Conservation (phyloP, 192 early-diverging fungal species). For the Coemansia sp. region DNA sequence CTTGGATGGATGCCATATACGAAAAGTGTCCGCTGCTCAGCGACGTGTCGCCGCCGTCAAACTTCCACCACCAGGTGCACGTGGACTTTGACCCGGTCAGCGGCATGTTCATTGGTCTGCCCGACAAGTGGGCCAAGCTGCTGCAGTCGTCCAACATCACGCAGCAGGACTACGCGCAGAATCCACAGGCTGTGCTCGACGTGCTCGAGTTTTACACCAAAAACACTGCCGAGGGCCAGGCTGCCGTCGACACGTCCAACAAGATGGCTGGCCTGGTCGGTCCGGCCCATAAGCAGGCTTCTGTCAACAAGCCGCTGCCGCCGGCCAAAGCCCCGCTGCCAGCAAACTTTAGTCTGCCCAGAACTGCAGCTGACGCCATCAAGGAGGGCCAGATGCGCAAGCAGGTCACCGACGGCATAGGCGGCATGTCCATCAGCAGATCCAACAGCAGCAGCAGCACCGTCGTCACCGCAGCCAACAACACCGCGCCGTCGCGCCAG, state of each 20-base stretch:
- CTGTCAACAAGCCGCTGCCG: conserved; percentile 46
- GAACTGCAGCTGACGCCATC: conserved; percentile 47
- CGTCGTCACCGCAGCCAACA: conserved; percentile 14
- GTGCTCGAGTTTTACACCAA: conserved; percentile 98
- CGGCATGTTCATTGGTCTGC: conserved; percentile 75
- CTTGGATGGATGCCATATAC: conserved; percentile 99
- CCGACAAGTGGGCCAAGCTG: conserved; percentile 92
- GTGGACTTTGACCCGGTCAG: conserved; percentile 60
- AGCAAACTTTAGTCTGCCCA: conserved; percentile 43
- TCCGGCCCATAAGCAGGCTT: not conserved
- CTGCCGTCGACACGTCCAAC: conserved; percentile 45
- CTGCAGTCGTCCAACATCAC: conserved; percentile 93
- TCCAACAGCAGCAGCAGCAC: conserved; percentile 26
- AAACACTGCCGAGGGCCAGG: conserved; percentile 56
- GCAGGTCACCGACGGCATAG: conserved; percentile 50
- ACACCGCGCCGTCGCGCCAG: conserved; percentile 10
- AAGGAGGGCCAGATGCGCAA: conserved; percentile 55
- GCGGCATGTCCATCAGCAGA: conserved; percentile 45
- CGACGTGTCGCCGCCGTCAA: conserved; percentile 56
- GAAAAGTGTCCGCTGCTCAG: conserved; percentile 57
- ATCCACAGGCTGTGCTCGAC: conserved; percentile 97
- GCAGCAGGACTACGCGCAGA: conserved; percentile 95
- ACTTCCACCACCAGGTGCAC: conserved; percentile 61
- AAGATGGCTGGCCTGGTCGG: conserved; percentile 58
- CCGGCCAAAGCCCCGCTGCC: conserved; percentile 48